Evolutionary conservation across 139 green algal species (phyloP).

Genomic region (Picochlorum costavermella): DNA sequence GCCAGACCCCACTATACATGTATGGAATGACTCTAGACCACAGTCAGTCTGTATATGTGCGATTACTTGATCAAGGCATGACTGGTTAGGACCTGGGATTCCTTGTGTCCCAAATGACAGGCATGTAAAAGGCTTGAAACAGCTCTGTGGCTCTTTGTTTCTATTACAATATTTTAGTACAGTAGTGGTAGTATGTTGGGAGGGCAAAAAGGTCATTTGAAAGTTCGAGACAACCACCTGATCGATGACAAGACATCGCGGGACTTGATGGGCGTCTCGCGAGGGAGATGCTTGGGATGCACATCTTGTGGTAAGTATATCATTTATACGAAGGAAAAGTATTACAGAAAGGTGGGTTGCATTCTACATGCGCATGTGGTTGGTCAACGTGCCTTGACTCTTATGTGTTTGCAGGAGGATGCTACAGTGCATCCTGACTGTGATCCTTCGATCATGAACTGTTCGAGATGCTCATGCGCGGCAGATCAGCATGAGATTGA

Average conservation of each 20-base stretch:
- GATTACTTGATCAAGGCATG: no score
- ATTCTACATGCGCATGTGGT: no score
- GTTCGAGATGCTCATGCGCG: slow-evolving; percentile 31
- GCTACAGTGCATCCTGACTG: slow-evolving; percentile 23
- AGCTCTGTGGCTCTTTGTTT: no score
- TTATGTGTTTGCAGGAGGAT: neutral
- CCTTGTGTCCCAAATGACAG: neutral
- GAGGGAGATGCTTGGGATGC: slow-evolving; percentile 6
- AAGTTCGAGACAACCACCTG: slow-evolving; percentile 6
- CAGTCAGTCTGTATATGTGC: no score
- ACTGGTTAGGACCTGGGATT: no score
- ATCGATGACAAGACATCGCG: slow-evolving; percentile 15
- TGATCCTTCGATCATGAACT: slow-evolving; percentile 22
- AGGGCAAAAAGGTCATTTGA: neutral
- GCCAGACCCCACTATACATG: no score
- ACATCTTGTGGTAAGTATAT: slow-evolving; percentile 17
- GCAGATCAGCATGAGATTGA: slow-evolving; percentile 14
- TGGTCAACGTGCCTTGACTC: neutral
- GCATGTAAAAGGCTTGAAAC: neutral
- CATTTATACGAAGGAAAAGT: slow-evolving; percentile 4
- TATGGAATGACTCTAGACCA: no score
- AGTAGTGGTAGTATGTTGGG: no score
- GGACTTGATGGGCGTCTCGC: slow-evolving; percentile 10
- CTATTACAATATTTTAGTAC: no score
- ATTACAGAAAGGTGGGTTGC: neutral